Evolutionary conservation across 2,329 filamentous ascomycete species (phyloP), one percentile per base, ranked within the genome.

Genomic region (Penicillium psychrosexuale): DNA sequence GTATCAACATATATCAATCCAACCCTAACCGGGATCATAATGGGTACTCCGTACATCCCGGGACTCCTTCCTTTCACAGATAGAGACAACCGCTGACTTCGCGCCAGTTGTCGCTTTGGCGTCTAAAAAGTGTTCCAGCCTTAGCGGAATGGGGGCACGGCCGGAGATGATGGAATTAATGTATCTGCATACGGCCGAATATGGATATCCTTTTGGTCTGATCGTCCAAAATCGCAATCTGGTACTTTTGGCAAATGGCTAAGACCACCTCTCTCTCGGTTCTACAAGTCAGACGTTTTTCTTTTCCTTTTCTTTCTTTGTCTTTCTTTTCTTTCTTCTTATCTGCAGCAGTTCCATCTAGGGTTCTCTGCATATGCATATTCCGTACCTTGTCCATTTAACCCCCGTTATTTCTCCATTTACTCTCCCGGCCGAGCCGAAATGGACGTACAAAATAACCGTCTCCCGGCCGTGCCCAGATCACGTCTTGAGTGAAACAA

Each of bases 401-500:
- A 27, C 43, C 19, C 17, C 17, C 6, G 13, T 33, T 9, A 11
- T 22, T 2, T 44, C 17, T 45, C 8, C n/a, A 8, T 17, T 22
- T 38, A 19, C 28, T 46, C n/a, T 36, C 38, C 55, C 56, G 52
- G 49, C 49, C 52, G 57, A 60, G 47, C 51, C 58, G 48, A 55
- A 42, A 19, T 47, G 28, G 24, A 15, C 24, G 17, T 44, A 44
- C 47, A 42, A 24, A 31, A 37, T 37, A 22, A 17, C 39, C 46
- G 38, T 45, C 39, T 30, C 19, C 22, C 27, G 48, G 28, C 56
- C 48, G 54, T 53, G 36, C 44, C 45, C 49, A 55, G 58, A 56
- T 55, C 53, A 58, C 43, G 52, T 34, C 50, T 43, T 33, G 52
- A 59, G 57, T 67, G 67, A 69, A 69, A 69, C 66, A 68, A 61